Evolutionary conservation across 768 basidiomycete species (phyloP), one percentile per base, ranked within the genome.

Genomic region (Hydnomerulius pinastri): DNA sequence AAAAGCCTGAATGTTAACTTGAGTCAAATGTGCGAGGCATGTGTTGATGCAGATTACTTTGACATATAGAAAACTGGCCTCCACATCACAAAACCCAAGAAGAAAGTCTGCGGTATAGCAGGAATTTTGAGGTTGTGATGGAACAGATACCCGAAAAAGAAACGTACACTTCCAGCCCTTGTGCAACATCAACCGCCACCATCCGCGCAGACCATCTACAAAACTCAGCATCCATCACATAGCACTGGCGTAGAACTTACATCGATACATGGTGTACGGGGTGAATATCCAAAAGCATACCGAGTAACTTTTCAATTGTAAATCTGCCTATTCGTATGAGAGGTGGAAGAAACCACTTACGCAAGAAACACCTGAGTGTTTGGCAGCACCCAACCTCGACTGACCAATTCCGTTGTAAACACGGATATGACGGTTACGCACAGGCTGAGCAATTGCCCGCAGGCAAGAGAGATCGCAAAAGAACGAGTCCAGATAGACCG

Each of bases 191-290:
- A 90, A 75, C 47, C 81, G 81, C n/a, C 70, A 72, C 89, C 89
- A 91, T 18, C 89, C 88, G 58, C 77, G 81, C 57, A 86, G 76
- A 12, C 87, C 87, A 63, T 91, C 87, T 90, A 53, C 13, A 23
- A n/a, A 23, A 12, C 32, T 30, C 28, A 20, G 25, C 23, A 33
- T 17, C n/a, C n/a, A 21, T 28, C 18, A 42, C 15, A 12, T 8
- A 12, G 13, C n/a, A 36, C 12, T 28, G 7, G 44, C 11, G 8
- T 4, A 36, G 13, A 5, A 65, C 85, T 40, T 59, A 88, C 86
- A 91, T 71, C 80, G 76, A 65, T 88, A 90, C 44, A 91, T 86
- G 27, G 89, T 92, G 76, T 88, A 90, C 0, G 88, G 88, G 20
- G 88, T 89, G 64, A 88, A 92, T 45, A 82, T 72, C 18, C 76